These are phyloP conservation scores for Eleusine coracana DNA, from an alignment of 176 grass and related monocot genomes.

Conservation along the genomic window DNA sequence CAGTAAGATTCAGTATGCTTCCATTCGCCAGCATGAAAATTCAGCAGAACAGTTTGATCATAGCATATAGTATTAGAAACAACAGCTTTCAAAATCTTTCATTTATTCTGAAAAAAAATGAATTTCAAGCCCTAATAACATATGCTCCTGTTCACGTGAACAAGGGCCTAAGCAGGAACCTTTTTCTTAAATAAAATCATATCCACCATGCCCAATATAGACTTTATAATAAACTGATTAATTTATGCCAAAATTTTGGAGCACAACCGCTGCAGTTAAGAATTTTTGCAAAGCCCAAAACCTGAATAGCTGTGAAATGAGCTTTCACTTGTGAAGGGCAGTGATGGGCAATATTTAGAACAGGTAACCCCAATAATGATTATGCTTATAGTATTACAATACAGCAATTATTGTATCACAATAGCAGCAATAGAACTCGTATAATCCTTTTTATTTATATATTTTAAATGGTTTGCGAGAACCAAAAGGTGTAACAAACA, in stretches of 20 bases:
- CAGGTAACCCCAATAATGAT: not conserved
- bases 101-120: not conserved
- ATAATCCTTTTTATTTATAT: too few species aligned
- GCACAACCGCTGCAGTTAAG: too few species aligned
- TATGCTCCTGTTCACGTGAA: not conserved
- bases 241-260: not conserved
- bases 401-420: not conserved
- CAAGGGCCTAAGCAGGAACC: not conserved
- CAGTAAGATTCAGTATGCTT: not conserved
- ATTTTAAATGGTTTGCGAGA: not conserved
- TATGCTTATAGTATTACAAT: not conserved
- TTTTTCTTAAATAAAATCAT: constrained; percentile 1
- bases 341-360: not conserved
- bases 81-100: not conserved
- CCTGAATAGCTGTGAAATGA: not conserved
- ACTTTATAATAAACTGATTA: not conserved
- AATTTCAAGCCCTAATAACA: not conserved
- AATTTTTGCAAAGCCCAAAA: not conserved
- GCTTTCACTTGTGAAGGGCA: not conserved
- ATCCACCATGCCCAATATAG: not conserved
- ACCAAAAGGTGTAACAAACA: not conserved
- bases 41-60: not conserved
- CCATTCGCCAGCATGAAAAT: not conserved
- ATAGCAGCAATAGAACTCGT: not conserved
- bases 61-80: not conserved